Conservation (phyloP, 257 asterid genomes). For the Fraxinus excelsior region DNA sequence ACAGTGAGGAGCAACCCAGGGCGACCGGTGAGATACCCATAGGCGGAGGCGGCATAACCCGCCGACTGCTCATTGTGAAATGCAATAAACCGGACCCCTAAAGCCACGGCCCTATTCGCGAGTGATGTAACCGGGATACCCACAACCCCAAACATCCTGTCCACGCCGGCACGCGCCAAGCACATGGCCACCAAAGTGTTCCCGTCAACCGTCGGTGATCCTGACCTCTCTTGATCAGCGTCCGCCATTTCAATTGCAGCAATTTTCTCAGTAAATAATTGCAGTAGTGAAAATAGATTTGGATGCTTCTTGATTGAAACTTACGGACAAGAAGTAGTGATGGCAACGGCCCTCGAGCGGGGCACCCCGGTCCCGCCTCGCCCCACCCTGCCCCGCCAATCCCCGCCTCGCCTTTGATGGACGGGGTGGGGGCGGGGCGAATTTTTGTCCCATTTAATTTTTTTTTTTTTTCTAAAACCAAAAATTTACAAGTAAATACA, state of each 20-base stretch:
- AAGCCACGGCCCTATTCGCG: slow-evolving; percentile 74
- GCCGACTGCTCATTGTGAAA: slow-evolving; percentile 98
- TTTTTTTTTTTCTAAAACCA: too few species aligned
- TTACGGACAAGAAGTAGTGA: too few species aligned
- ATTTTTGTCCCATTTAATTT: too few species aligned
- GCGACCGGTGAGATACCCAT: slow-evolving; percentile 82
- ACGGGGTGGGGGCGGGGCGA: too few species aligned
- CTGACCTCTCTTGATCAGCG: slow-evolving; percentile 22
- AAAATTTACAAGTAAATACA: too few species aligned
- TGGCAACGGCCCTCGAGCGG: too few species aligned
- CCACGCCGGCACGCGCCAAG: slow-evolving; percentile 69
- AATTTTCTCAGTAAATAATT: neutral
- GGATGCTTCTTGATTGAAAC: neutral
- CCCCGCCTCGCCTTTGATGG: too few species aligned
- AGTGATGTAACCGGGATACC: slow-evolving; percentile 91
- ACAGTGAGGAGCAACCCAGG: slow-evolving; percentile 93
- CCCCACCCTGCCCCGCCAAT: too few species aligned
- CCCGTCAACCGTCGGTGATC: slow-evolving; percentile 47
- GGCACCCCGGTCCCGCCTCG: too few species aligned
- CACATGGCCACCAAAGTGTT: slow-evolving; percentile 74
- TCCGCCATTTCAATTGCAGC: slow-evolving; percentile 43
- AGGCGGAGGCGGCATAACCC: slow-evolving; percentile 98
- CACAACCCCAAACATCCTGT: slow-evolving; percentile 84
- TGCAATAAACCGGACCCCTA: slow-evolving; percentile 85
- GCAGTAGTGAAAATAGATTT: neutral